Conservation (phyloP, 305 asterid genomes). For the Petunia hybrid region DNA sequence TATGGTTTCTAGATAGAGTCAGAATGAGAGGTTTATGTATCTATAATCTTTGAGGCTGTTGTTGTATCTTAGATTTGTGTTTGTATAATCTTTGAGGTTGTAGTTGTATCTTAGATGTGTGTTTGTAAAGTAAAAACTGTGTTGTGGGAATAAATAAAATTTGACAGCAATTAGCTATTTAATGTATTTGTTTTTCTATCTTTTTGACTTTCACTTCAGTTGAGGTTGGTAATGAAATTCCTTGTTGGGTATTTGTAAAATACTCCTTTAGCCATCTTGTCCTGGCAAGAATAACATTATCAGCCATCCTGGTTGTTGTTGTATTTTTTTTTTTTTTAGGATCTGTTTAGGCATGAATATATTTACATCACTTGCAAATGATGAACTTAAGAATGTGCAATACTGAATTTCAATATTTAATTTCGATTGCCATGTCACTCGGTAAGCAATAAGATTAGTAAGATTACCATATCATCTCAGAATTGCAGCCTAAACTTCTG, state of each 20-base stretch:
- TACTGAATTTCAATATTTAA: too few species aligned
- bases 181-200: background rate
- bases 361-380: too few species aligned
- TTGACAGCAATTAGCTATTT: background rate
- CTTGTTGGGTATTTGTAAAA: background rate
- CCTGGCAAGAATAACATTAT: background rate
- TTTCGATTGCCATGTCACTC: background rate
- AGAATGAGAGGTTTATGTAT: background rate
- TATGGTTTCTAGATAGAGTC: slow-evolving; percentile 15
- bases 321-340: background rate
- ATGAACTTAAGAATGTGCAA: too few species aligned
- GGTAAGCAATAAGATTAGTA: background rate
- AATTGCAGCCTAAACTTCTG: too few species aligned
- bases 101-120: slow-evolving; percentile 16
- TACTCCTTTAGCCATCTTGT: background rate
- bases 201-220: background rate
- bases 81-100: background rate
- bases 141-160: slow-evolving; percentile 1
- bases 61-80: slow-evolving; percentile 22
- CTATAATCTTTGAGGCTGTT: background rate
- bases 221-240: background rate
- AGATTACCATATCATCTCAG: background rate
- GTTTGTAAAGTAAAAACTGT: background rate
- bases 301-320: background rate
- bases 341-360: background rate